Evolutionary conservation across 176 grass and related monocot genomes (phyloP).

Genomic region (Poa pratensis): DNA sequence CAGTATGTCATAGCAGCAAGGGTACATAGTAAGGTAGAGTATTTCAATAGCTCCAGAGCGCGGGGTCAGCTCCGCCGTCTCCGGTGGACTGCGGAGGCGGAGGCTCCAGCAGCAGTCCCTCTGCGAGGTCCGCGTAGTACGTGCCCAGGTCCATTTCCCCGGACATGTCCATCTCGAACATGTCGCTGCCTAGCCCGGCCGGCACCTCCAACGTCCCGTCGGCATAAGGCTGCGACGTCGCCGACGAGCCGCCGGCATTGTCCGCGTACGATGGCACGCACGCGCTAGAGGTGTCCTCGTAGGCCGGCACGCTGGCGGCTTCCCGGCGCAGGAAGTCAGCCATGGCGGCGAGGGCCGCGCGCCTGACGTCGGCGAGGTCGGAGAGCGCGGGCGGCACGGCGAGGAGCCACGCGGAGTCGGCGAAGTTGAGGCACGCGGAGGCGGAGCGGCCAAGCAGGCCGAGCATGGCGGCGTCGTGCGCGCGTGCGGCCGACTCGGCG

Average conservation of each 20-base stretch:
- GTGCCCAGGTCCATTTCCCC: slow-evolving; percentile 40
- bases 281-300: neutral
- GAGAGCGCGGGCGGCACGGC: slow-evolving; percentile 14
- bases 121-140: slow-evolving; percentile 56
- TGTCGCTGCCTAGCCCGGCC: neutral
- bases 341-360: slow-evolving; percentile 51
- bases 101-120: slow-evolving; percentile 56
- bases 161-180: slow-evolving; percentile 41
- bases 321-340: slow-evolving; percentile 31
- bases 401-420: slow-evolving; percentile 58
- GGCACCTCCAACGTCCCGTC: neutral
- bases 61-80: slow-evolving; percentile 28
- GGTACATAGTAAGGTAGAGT: neutral
- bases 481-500: slow-evolving; percentile 59
- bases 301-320: neutral
- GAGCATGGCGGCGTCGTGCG: slow-evolving; percentile 74
- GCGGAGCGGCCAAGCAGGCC: slow-evolving; percentile 37
- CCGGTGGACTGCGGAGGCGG: neutral
- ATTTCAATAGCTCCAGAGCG: slow-evolving; percentile 50
- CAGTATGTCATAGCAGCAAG: neutral
- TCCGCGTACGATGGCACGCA: neutral
- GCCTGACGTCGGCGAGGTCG: slow-evolving; percentile 7
- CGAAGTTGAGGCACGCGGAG: slow-evolving; percentile 59
- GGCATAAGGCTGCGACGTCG: neutral
- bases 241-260: neutral